phyloP scores from a whole-genome alignment of 1,139 yeast species.

The Debaryomyces fabryi region DNA sequence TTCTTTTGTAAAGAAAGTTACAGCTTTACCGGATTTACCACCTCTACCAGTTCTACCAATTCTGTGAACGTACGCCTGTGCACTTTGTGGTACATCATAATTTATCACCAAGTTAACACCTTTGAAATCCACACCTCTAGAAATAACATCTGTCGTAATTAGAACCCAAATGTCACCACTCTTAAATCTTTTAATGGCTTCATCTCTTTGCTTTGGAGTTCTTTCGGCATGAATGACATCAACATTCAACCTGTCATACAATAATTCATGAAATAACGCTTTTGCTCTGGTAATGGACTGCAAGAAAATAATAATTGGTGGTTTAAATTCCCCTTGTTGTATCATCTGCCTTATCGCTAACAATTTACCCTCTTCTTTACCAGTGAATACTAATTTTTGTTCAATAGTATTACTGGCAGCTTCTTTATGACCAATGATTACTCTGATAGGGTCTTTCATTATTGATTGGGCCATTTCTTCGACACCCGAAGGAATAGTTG shows the following conservation, averaged over 20 bases:
- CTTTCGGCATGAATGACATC: constrained; percentile 97
- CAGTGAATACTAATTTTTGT: constrained; percentile 83
- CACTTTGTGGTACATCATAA: constrained; percentile 92
- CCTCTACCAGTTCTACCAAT: constrained; percentile 99
- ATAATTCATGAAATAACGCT: constrained; percentile 87
- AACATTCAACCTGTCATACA: constrained; percentile 88
- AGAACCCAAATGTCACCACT: constrained; percentile 94
- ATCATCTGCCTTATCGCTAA: constrained; percentile 89
- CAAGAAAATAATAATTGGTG: constrained; percentile 89
- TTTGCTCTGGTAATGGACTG: constrained; percentile 94
- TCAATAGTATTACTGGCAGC: constrained; percentile 86
- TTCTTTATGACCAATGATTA: constrained; percentile 91
- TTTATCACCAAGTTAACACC: constrained; percentile 94
- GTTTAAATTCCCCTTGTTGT: constrained; percentile 81
- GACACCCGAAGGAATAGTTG: constrained; percentile 92
- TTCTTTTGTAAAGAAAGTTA: constrained; percentile 91
- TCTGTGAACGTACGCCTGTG: constrained; percentile 96
- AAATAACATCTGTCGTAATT: constrained; percentile 92
- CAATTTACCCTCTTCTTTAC: constrained; percentile 92
- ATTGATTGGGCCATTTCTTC: constrained; percentile 86
- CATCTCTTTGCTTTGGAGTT: constrained; percentile 86
- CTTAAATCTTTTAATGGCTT: constrained; percentile 79
- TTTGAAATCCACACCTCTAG: constrained; percentile 97
- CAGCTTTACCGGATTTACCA: constrained; percentile 81
- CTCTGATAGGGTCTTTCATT: constrained; percentile 82